Evolutionary conservation across 345 rosid species (phyloP).

Genomic region (Pistacia vera): DNA sequence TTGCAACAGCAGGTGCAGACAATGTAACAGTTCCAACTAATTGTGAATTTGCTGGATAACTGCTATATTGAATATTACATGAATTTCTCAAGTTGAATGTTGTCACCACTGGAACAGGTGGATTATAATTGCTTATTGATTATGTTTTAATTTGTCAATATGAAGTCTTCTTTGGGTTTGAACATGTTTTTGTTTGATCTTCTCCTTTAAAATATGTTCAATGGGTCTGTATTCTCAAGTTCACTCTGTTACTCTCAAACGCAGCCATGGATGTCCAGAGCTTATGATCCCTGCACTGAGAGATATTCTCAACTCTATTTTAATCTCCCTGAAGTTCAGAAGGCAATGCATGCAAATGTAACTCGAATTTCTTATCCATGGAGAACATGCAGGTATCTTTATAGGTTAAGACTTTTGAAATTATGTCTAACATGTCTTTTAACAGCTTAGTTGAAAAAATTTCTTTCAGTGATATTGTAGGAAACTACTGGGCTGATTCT

Average conservation of each 20-base stretch:
- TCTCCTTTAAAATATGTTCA: not conserved
- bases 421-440: not conserved
- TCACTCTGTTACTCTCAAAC: constrained; percentile 21
- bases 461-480: constrained; percentile 63
- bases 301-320: constrained; percentile 77
- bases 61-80: not conserved
- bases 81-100: not conserved
- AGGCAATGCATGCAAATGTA: constrained; percentile 89
- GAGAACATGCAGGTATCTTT: constrained; percentile 80
- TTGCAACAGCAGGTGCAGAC: not conserved
- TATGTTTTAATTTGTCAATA: not conserved
- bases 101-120: not conserved
- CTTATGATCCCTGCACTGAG: constrained; percentile 96
- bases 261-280: constrained; percentile 98
- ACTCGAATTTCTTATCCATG: constrained; percentile 74
- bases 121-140: not conserved
- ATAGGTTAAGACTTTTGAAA: not conserved
- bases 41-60: not conserved
- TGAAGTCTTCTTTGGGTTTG: constrained; percentile 1
- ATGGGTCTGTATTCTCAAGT: constrained; percentile 1
- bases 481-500: constrained; percentile 78
- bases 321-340: constrained; percentile 88
- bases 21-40: not conserved
- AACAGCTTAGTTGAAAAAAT: not conserved
- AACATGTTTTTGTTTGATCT: constrained; percentile 6